Conservation (phyloP, 352 stramenopile genomes). For the Phytopythium montanum region DNA sequence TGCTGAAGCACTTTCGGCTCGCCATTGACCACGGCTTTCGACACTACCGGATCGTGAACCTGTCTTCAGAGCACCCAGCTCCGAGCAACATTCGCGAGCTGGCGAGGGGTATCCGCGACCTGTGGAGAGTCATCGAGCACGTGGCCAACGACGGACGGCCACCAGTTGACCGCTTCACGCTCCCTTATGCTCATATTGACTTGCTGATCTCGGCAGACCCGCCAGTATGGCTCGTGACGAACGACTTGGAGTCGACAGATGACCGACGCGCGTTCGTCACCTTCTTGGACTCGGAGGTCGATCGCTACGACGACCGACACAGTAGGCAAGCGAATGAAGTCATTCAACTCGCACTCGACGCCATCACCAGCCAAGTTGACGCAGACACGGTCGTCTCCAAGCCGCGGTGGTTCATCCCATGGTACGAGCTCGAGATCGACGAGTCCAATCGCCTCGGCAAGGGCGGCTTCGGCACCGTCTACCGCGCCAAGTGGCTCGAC, state of each 20-base stretch:
- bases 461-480: neutral
- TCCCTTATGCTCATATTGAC: neutral
- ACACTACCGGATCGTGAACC: too few relatives aligned
- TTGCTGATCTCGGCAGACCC: neutral
- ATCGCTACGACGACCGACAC: too few relatives aligned
- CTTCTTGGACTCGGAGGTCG: too few relatives aligned
- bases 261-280: neutral
- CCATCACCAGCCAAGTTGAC: neutral
- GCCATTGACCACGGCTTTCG: too few relatives aligned
- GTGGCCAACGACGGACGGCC: too few relatives aligned
- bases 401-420: neutral
- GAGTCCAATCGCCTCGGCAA: neutral
- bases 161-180: too few relatives aligned
- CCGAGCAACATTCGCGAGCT: too few relatives aligned
- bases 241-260: neutral
- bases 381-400: neutral
- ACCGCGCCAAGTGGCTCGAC: slow-evolving; percentile 12
- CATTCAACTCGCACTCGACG: neutral
- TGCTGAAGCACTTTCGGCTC: too few relatives aligned
- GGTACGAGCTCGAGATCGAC: neutral
- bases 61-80: too few relatives aligned
- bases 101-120: neutral
- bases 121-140: neutral
- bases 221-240: neutral
- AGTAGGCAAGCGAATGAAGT: too few relatives aligned